These are phyloP conservation scores for Ustilago crameri DNA, from an alignment of 1,284 basidiomycete species.

Conservation along the genomic window DNA sequence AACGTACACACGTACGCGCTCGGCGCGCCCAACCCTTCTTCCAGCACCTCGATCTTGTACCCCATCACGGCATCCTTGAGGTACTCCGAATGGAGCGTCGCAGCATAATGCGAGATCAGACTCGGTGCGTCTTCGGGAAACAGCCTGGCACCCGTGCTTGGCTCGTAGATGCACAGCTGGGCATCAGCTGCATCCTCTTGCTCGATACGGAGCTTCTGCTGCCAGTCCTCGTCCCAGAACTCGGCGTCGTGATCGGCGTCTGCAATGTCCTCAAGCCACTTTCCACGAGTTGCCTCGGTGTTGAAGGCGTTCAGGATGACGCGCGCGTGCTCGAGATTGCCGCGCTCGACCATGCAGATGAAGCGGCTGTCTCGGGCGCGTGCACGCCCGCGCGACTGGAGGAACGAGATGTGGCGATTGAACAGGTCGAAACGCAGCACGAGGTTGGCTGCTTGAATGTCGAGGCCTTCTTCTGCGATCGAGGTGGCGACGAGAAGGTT, in stretches of 20 bases:
- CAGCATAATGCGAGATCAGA: constrained; percentile 42
- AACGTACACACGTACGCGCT: constrained; percentile 16
- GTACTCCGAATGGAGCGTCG: constrained; percentile 32
- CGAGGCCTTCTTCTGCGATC: constrained; percentile 59
- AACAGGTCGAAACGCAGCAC: constrained; percentile 60
- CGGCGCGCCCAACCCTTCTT: constrained; percentile 1
- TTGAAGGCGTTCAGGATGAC: constrained; percentile 32
- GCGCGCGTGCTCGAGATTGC: constrained; percentile 20
- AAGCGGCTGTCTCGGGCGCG: constrained; percentile 36
- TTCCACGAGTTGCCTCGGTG: constrained; percentile 20
- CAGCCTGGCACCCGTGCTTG: constrained; percentile 41
- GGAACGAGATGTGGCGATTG: constrained; percentile 50
- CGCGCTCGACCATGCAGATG: constrained; percentile 46
- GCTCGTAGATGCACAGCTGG: constrained; percentile 21
- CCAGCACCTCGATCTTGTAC: constrained; percentile 18
- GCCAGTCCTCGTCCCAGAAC: constrained; percentile 20
- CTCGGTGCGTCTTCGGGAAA: constrained; percentile 40
- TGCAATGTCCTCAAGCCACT: constrained; percentile 40
- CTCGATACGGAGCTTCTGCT: constrained; percentile 27
- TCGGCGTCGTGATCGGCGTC: constrained; percentile 9
- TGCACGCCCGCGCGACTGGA: constrained; percentile 53
- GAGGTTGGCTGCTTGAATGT: constrained; percentile 55
- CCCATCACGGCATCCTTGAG: constrained; percentile 26
- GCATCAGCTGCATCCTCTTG: constrained; percentile 6
- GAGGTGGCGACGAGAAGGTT: constrained; percentile 58